Base-by-base conservation (phyloP, 2,329 filamentous ascomycete genomes). In the Diaporthe vaccinii region DNA sequence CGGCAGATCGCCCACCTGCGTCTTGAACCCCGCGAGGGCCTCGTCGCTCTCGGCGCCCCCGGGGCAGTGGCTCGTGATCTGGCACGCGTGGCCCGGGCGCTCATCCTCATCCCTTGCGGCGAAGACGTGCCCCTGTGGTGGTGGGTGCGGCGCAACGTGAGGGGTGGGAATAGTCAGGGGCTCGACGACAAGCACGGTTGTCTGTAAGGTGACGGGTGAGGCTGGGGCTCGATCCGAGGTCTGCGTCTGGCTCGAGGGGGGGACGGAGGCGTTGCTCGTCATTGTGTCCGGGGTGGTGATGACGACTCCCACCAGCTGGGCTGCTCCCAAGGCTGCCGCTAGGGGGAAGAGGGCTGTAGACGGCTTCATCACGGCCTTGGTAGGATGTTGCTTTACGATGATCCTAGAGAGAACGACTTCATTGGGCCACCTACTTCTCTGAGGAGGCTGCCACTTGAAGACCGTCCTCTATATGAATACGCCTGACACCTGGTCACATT, bases 61-160 rank as follows among this genome's bases (percentile, higher is more conserved):
- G 31, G 39, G 61, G 25, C 44, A 68, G 62, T 68, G 62, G 44
- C 41, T 51, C n/a, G 41, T 68, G 41, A 46, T 49, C 44, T 67
- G 61, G 39, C 61, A 67, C 20, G 61, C 61, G 36, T 67, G 61
- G 25, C 28, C 46, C 20, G n/a, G 44, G 46, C 17, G 22, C 20
- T 4, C 44, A 39, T 39, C 36, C 12, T 14, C 12, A 28, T 22
- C 25, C 75, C 61, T 0, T 20, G 53, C 53, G 8, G 55, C 55
- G 28, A 57, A 57, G 14, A 57, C 14, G 28, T 57, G 53, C 28
- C 53, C 28, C 28, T 34, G 53, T 17, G 28, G 28, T 20, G 53
- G 31, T 20, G 41, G 41, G 31, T 58, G 17, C 17, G 31, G 17
- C 4, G 28, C 28, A 9, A n/a, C 31, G 12, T 57, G 57, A 12